Evolutionary conservation across 2,329 filamentous ascomycete species (phyloP).

Genomic region (Pseudocercospora fijiensis): DNA sequence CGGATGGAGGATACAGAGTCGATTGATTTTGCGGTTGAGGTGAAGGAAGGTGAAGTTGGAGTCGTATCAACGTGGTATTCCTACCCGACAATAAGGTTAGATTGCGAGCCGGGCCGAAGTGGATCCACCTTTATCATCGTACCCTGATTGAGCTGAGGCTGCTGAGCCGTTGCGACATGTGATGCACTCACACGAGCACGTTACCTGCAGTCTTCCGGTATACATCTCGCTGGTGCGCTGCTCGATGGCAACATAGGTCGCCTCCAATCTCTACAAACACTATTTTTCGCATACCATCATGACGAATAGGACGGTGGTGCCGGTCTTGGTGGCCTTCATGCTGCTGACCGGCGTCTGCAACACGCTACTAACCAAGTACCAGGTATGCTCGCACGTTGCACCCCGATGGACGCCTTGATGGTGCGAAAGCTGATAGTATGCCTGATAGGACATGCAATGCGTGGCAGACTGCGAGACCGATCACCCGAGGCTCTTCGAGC

Average conservation of each 20-base stretch:
- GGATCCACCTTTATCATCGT: background rate
- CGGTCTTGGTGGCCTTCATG: constrained; percentile 93
- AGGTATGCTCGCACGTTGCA: constrained; percentile 56
- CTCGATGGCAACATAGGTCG: background rate
- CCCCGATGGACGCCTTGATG: background rate
- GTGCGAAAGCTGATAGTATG: constrained; percentile 21
- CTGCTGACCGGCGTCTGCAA: constrained; percentile 94
- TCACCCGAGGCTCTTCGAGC: constrained; percentile 75
- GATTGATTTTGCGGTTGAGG: background rate
- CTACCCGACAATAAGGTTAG: background rate
- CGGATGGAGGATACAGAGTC: too few relatives aligned
- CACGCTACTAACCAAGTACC: constrained; percentile 93
- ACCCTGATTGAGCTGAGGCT: background rate
- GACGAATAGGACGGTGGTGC: constrained; percentile 67
- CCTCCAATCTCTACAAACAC: background rate
- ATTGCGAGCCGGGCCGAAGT: background rate
- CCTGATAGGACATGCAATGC: constrained; percentile 84
- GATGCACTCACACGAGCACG: background rate
- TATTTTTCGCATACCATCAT: constrained; percentile 41
- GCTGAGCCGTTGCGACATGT: background rate
- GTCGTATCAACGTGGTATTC: background rate
- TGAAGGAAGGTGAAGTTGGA: background rate
- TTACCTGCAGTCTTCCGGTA: background rate
- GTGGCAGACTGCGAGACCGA: constrained; percentile 79
- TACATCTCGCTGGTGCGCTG: background rate